Evolutionary conservation across 192 early-diverging fungal genomes (phyloP), one percentile per base, ranked within the genome.

Genomic region (Allomyces macrogynus): DNA sequence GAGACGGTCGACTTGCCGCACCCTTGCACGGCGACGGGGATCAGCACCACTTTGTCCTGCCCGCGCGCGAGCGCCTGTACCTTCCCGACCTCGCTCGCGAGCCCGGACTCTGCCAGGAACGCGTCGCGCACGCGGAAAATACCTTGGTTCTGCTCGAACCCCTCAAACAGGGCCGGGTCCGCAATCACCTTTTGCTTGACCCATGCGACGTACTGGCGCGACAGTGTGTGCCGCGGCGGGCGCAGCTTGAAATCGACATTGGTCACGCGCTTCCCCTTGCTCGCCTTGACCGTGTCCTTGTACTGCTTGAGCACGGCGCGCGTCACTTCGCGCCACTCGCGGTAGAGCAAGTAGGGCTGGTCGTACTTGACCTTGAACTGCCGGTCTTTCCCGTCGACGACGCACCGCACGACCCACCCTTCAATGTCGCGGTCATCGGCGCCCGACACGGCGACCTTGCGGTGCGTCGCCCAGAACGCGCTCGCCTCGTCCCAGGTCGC

Each of bases 331-430:
- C 95, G 80, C 89, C 93, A 98, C 64, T 98, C 95, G 24, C 92
- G 81, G 75, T 88, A 98, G 83, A 93, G 86, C 42, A 96, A 71
- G 62, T 98, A 98, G 0, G 90, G 88, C 70, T 90, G 86, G 62
- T 98, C 91, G 70, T 88, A 93, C 70, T 97, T 97, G 75, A 94
- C 80, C 77, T 98, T 98, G 80, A 92, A 95, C 68, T 88, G 83
- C 63, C 87, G 85, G 32, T 65, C 61, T 43, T 71, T 63, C 8
- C 77, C 74, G 0, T 60, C 40, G n/a, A 60, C 61, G 23, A 57
- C 42, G 69, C 89, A 92, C 32, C 95, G 80, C 22, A 98, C 80
- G 8, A 98, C 95, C 69, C 91, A 92, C 16, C 95, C 95, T 72
- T 98, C 95, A 23, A 93, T 79, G 5, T 89, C 79, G 7, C 83